Percentiles rank a stretch among this genome's conserved stretches.
Conservation (phyloP, 768 basidiomycete genomes). For the Auricularia cornea region DNA sequence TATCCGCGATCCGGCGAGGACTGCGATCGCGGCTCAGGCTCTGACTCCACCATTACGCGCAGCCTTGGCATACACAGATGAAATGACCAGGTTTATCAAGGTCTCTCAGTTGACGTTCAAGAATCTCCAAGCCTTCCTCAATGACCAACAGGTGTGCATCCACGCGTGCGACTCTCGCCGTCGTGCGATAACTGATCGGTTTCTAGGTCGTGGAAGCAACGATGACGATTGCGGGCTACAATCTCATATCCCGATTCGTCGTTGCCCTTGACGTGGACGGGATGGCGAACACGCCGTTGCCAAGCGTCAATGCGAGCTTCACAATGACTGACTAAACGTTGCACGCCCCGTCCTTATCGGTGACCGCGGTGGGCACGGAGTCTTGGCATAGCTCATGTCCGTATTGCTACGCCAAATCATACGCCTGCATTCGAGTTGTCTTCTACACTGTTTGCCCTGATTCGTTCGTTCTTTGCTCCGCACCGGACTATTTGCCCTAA, state of each 20-base stretch:
- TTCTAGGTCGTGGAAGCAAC: slow-evolving; percentile 18
- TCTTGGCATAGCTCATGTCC: too few species aligned
- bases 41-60: slow-evolving; percentile 21
- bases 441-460: too few species aligned
- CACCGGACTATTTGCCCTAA: too few species aligned
- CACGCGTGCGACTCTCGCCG: not conserved
- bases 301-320: slow-evolving; percentile 5
- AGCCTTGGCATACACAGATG: slow-evolving; percentile 24
- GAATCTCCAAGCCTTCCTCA: slow-evolving; percentile 16
- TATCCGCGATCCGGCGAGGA: slow-evolving; percentile 11
- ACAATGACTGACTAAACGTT: not conserved
- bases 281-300: slow-evolving; percentile 22
- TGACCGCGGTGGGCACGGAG: too few species aligned
- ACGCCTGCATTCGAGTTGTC: too few species aligned
- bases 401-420: too few species aligned
- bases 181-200: not conserved
- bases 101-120: slow-evolving; percentile 24
- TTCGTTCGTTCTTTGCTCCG: too few species aligned
- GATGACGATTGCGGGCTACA: slow-evolving; percentile 23
- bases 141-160: slow-evolving; percentile 18
- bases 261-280: slow-evolving; percentile 27
- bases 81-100: slow-evolving; percentile 19
- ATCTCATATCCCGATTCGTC: slow-evolving; percentile 23
- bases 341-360: too few species aligned
- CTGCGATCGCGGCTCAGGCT: slow-evolving; percentile 2